Base-by-base conservation (phyloP, 2,329 filamentous ascomycete genomes). In the Penicillium sp. region DNA sequence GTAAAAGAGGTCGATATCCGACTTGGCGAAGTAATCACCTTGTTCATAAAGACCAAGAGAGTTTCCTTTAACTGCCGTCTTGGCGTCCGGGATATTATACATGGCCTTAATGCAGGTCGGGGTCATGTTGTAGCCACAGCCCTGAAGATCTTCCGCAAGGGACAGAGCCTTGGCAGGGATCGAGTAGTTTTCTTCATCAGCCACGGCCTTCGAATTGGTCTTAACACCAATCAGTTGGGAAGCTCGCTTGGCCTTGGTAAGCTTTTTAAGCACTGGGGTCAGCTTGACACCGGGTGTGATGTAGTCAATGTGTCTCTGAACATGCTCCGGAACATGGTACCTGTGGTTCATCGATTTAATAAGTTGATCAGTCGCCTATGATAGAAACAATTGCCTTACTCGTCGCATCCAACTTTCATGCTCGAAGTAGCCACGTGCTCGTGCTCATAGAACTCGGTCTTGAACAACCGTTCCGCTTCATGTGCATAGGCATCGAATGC, bases 281-380 rank as follows among this genome's bases (percentile, higher is more conserved):
- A 85, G 73, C 59, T 81, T 82, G 60, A 83, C 78, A 16, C 82
- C 82, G 0, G 83, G 83, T 1, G 79, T 84, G 37, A 86, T 78
- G 66, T 84, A 85, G 69, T 85, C 82, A 51, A 85, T 73, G 56
- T 84, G 80, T 11, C 73, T 61, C 44, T 74, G 74, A 14, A 85
- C 61, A 41, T 77, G 66, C 27, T 73, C 72, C 1, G 82, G 82
- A 5, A 85, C 69, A 56, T 82, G 80, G 65, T 84, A 83, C 62
- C 68, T 70, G 10, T 14, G 29, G 8, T 47, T 19, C 9, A 44
- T 43, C 7, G 53, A 37, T 45, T 33, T 24, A 39, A n/a, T 21
- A 49, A 39, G 5, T 10, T 14, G 5, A 24, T 11, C 19, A 19
- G 39, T 8, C 2, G 5, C 4, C 9, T 19, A 53, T 5, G 3